Percentiles rank a stretch among this genome's conserved stretches.
Evolutionary conservation across 1,284 basidiomycete species (phyloP).

Genomic region (Cryptococcus deneoformans): DNA sequence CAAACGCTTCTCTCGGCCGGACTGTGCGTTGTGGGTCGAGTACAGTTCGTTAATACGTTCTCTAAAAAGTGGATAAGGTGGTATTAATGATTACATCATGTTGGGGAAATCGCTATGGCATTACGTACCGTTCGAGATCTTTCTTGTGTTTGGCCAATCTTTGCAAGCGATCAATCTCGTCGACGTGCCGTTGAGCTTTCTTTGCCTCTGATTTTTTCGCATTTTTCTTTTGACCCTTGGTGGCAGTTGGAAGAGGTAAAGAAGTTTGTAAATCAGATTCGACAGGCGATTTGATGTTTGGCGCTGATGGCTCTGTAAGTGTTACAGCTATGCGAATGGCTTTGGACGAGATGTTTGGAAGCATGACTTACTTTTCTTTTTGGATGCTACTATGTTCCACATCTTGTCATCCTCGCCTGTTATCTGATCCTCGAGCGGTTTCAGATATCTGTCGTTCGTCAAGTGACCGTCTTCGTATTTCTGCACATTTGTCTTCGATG

Average conservation of each 20-base stretch:
- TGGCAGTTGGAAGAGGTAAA: constrained; percentile 23
- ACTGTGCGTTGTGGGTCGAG: constrained; percentile 7
- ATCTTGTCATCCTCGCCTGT: no score
- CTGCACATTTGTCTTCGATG: no score
- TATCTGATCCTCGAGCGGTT: not conserved
- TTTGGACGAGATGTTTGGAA: not conserved
- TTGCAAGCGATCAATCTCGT: constrained; percentile 38
- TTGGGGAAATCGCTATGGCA: not conserved
- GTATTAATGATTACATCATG: not conserved
- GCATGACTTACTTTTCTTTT: constrained; percentile 38
- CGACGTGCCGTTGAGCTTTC: constrained; percentile 35
- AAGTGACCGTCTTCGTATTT: not conserved
- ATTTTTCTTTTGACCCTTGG: constrained; percentile 43
- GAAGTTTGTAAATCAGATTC: constrained; percentile 10
- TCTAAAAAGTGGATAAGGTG: constrained; percentile 15
- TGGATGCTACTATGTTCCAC: constrained; percentile 40
- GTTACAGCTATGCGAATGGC: not conserved
- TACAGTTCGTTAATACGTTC: constrained; percentile 44
- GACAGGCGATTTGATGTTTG: constrained; percentile 19
- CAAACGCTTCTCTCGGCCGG: constrained; percentile 5
- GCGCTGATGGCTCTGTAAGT: constrained; percentile 30
- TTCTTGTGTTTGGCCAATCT: constrained; percentile 38
- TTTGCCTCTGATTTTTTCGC: constrained; percentile 45
- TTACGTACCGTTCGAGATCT: constrained; percentile 37
- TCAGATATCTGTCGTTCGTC: not conserved